Evolutionary conservation across 1,139 yeast genomes (phyloP), one percentile per base, ranked within the genome.

Genomic region (Kodamaea arcana): DNA sequence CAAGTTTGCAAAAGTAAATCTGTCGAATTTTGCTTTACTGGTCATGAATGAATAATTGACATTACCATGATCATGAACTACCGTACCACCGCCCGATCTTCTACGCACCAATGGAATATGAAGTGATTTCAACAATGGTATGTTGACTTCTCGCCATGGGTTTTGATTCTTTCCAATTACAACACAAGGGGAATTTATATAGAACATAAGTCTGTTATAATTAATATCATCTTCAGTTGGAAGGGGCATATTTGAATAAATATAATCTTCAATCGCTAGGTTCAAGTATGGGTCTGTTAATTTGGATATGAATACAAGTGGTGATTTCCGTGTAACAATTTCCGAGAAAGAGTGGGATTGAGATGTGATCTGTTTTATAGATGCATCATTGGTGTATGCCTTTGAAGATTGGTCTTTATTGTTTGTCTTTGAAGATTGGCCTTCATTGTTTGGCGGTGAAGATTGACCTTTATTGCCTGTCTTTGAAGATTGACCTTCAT

Each of bases 151-250:
- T 40, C 80, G 75, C 90, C 94, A 92, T 2, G 97, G 95, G 46
- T 88, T 92, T 56, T 94, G 98, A 54, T 92, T 92, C 52, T 94
- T 86, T 0, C 98, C 98, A n/a, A 92, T 68, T 2, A 94, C 95
- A 22, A 90, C 90, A 56, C 96, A 86, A 0, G 94, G 87, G 2
- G 77, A 60, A 53, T 94, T 92, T 24, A 74, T 69, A 51, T 92
- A 94, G 40, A 92, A 70, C 44, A 88, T 55, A 21, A 92, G 61
- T 40, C 94, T 60, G 41, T 75, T 74, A 33, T 62, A 63, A 25
- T 50, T 53, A n/a, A 29, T 44, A 4, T 27, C 34, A 18, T 41
- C 40, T 28, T 33, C 33, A 24, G 45, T 32, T 4, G 64, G 55
- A 13, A 65, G 42, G 0, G 92, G 90, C 61, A 84, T 78, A 20